phyloP scores from a whole-genome alignment of 164 flowering plant species.

The Magnolia changhungtana region DNA sequence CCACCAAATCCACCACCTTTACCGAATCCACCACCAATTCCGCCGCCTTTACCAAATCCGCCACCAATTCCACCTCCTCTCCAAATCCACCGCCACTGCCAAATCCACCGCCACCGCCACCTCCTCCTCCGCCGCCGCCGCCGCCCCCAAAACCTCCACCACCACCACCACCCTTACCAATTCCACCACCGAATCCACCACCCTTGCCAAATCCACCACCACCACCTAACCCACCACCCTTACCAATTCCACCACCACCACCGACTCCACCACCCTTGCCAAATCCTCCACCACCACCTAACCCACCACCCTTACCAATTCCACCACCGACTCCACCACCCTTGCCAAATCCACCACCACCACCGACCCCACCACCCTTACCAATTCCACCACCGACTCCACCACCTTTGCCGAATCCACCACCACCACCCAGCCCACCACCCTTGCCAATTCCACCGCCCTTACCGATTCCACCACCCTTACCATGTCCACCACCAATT shows the following conservation, averaged over 20 bases:
- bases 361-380: slow-evolving; percentile 11
- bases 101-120: slow-evolving; percentile 16
- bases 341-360: slow-evolving; percentile 13
- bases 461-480: slow-evolving; percentile 4
- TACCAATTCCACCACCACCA: slow-evolving; percentile 17
- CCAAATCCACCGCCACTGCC: slow-evolving; percentile 25
- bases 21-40: slow-evolving; percentile 16
- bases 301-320: slow-evolving; percentile 15
- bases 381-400: slow-evolving; percentile 9
- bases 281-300: slow-evolving; percentile 24
- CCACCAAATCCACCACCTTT: slow-evolving; percentile 14
- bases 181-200: slow-evolving; percentile 13
- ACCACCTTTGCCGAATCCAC: slow-evolving; percentile 7
- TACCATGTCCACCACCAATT: slow-evolving; percentile 5
- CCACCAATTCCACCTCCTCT: slow-evolving; percentile 13
- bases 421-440: background rate
- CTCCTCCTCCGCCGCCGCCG: slow-evolving; percentile 7
- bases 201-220: slow-evolving; percentile 22
- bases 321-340: slow-evolving; percentile 24
- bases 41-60: slow-evolving; percentile 19
- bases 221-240: slow-evolving; percentile 19
- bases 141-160: background rate
- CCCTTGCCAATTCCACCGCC: slow-evolving; percentile 5
- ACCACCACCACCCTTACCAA: slow-evolving; percentile 18
- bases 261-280: slow-evolving; percentile 17